Base-by-base conservation (phyloP, 768 basidiomycete species). In the Rhodotorula diobovata region DNA sequence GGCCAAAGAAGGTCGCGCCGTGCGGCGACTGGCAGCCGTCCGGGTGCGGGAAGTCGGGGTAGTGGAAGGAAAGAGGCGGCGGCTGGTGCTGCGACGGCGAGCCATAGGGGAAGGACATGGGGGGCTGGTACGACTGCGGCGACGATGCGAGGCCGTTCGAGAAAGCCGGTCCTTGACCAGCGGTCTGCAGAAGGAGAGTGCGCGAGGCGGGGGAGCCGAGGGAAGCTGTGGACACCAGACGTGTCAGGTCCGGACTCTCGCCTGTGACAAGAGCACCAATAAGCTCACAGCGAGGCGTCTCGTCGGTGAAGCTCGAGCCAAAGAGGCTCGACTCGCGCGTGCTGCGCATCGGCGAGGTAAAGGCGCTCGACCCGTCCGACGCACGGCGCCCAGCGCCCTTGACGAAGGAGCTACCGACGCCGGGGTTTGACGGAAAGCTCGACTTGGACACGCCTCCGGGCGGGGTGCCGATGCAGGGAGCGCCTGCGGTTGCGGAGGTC, bases 381-480 rank as follows among this genome's bases (percentile, higher is more conserved):
- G 32, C 2, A 2, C 54, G 55, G 5, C 51, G 23, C 28, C 20
- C 12, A n/a, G 3, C 63, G 30, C 18, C 43, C 39, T 28, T 23
- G 3, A 14, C 11, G 25, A 1, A n/a, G 15, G 51, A 15, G 15
- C 30, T 25, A n/a, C 51, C 51, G 7, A 5, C 1, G 25, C 48
- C 11, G 23, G 48, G 2, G 9, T 4, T 6, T 2, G 25, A 25
- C 23, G 21, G 21, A 5, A 53, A 4, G n/a, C n/a, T 5, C 5
- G 39, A 5, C 43, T 64, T 64, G n/a, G 63, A 18, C 10, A 20
- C 7, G 6, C 35, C 25, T 55, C 34, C 32, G 8, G 72, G 61
- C 4, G 72, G 34, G 0, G 46, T 58, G 10, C 72, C 72, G 57
- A 73, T 70, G 48, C 72, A 73, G 32, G 72, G 64, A 9, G 51